Percentiles rank a stretch among this genome's conserved stretches.
These are phyloP conservation scores for Leptographium radiaticola DNA, from an alignment of 2,329 filamentous ascomycete species.

Conservation along the genomic window DNA sequence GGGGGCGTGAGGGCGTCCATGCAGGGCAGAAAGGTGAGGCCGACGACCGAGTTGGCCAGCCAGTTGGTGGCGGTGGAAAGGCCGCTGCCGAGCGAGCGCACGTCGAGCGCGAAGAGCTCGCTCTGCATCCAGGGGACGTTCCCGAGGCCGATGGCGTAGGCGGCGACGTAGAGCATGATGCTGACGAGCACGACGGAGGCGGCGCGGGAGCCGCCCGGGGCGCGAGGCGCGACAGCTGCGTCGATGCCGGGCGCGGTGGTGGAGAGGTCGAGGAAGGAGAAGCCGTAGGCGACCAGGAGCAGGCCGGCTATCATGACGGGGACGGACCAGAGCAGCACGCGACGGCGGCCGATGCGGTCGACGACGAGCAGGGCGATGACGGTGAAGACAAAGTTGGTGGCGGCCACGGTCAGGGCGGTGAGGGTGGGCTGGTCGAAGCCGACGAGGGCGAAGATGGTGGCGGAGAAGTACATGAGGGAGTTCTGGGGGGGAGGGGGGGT, in stretches of 20 bases:
- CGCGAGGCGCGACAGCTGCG: neutral
- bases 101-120: slow-evolving; percentile 72
- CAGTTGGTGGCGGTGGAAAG: slow-evolving; percentile 73
- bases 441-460: slow-evolving; percentile 66
- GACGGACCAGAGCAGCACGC: slow-evolving; percentile 70
- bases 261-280: slow-evolving; percentile 46
- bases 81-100: slow-evolving; percentile 59
- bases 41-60: slow-evolving; percentile 75
- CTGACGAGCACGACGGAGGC: slow-evolving; percentile 53
- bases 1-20: slow-evolving; percentile 63
- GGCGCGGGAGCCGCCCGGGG: slow-evolving; percentile 7
- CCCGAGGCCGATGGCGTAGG: slow-evolving; percentile 77
- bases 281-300: slow-evolving; percentile 57
- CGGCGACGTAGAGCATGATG: slow-evolving; percentile 72
- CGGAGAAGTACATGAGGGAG: slow-evolving; percentile 84
- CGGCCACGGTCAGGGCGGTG: slow-evolving; percentile 63
- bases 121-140: slow-evolving; percentile 96
- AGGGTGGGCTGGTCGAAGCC: slow-evolving; percentile 69
- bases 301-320: slow-evolving; percentile 73
- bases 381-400: slow-evolving; percentile 74
- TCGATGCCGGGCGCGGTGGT: neutral
- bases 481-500: slow-evolving; percentile 36
- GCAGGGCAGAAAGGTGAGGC: slow-evolving; percentile 76
- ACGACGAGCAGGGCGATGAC: slow-evolving; percentile 63
- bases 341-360: slow-evolving; percentile 64